Evolutionary conservation across 768 basidiomycete species (phyloP).

Genomic region (Pisolithus tinctorius): DNA sequence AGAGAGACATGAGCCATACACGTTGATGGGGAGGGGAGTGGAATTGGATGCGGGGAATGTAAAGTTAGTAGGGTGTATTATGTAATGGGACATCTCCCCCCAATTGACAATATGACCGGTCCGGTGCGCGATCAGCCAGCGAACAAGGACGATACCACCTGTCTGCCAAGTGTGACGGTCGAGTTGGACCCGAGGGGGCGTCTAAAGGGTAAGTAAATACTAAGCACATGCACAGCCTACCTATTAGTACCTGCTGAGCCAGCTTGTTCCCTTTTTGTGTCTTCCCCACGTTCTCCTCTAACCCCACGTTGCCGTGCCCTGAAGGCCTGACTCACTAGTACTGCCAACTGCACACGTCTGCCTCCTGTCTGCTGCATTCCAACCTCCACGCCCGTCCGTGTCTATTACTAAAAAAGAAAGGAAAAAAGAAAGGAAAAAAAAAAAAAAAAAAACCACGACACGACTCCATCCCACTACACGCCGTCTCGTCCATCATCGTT

Average conservation of each 20-base stretch:
- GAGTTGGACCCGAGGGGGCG: not conserved
- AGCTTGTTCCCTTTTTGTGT: not conserved
- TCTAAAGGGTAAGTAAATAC: too few species aligned
- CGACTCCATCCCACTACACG: slow-evolving; percentile 18
- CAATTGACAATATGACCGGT: too few species aligned
- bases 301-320: slow-evolving; percentile 16
- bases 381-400: too few species aligned
- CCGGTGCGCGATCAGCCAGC: too few species aligned
- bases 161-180: too few species aligned
- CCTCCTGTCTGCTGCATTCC: not conserved
- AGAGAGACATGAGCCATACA: too few species aligned
- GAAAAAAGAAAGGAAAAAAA: not conserved
- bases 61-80: too few species aligned
- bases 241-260: not conserved
- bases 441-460: slow-evolving; percentile 6
- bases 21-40: too few species aligned
- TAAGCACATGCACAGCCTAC: not conserved
- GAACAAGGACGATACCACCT: too few species aligned
- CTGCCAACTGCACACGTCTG: not conserved
- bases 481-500: slow-evolving; percentile 1
- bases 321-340: not conserved
- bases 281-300: slow-evolving; percentile 9
- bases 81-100: too few species aligned
- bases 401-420: too few species aligned
- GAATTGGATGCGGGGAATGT: too few species aligned